Evolutionary conservation across 805 yeast species (phyloP), one percentile per base, ranked within the genome.

Genomic region (Saccharomycopsis selenospora): DNA sequence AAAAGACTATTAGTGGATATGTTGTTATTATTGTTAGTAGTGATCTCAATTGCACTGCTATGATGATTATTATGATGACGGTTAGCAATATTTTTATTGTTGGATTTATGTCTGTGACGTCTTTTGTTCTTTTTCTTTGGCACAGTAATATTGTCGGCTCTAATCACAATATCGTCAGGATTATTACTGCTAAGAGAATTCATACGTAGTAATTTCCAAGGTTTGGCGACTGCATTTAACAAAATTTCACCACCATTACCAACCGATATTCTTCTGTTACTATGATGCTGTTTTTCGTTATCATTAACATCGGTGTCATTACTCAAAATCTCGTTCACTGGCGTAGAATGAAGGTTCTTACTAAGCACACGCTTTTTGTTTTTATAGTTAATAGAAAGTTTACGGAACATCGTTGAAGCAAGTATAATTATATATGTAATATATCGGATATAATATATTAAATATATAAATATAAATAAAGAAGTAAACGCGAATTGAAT

Each of bases 351-450:
- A n/a, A n/a, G 17, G 38, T 20, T 33, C 17, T 33, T 20, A 14
- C 38, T 33, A 20, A 20, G 10, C 18, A 14, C 38, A 14, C 38
- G n/a, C 10, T 33, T 33, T 33, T 20, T 33, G 38, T 33, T 33
- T 33, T 20, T 33, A 14, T 33, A 20, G n/a, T 20, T 33, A 5
- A 33, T 33, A 20, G 38, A 33, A 33, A 33, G 38, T 20, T 33
- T 33, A 20, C 38, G 38, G 38, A 33, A 33, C 38, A 33, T 33
- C n/a, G n/a, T n/a, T n/a, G n/a, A n/a, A n/a, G n/a, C n/a, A n/a
- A n/a, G n/a, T n/a, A n/a, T n/a, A n/a, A n/a, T n/a, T n/a, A n/a
- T n/a, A n/a, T n/a, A n/a, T n/a, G n/a, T n/a, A n/a, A n/a, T n/a
- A n/a, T n/a, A n/a, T n/a, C n/a, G n/a, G n/a, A n/a, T n/a, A n/a